A percentile compares a stretch with the other conserved stretches of the same genome.
phyloP scores from a whole-genome alignment of 495 filamentous ascomycete genomes.

The Xylaria nigripes region DNA sequence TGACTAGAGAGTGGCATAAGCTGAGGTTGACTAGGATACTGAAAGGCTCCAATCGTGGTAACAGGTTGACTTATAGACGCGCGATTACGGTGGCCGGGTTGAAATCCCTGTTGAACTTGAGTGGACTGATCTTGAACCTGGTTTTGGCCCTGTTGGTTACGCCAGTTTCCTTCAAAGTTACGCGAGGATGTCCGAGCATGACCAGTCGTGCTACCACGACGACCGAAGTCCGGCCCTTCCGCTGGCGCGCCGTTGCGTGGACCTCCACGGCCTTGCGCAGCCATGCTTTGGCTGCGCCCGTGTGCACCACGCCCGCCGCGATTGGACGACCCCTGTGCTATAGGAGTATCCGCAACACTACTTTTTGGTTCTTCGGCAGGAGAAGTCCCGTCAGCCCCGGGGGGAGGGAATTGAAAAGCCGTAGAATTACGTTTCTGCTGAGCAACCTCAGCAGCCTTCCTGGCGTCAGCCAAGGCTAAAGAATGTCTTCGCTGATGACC shows the following conservation, averaged over 20 bases:
- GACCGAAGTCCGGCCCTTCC: constrained; percentile 55
- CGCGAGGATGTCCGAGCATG: constrained; percentile 76
- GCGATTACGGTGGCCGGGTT: constrained; percentile 83
- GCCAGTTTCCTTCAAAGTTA: constrained; percentile 98
- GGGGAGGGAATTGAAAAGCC: constrained; percentile 88
- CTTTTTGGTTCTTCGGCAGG: constrained; percentile 42
- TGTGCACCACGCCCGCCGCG: constrained; percentile 45
- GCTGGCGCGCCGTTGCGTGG: constrained; percentile 35
- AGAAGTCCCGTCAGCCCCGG: constrained; percentile 50
- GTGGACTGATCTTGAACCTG: constrained; percentile 46
- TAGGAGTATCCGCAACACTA: constrained; percentile 37
- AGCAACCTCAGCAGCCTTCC: constrained; percentile 92
- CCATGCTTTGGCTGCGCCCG: constrained; percentile 57
- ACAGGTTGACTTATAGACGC: constrained; percentile 82
- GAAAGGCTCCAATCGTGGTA: constrained; percentile 76
- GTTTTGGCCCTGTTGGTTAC: constrained; percentile 65
- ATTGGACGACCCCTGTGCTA: constrained; percentile 40
- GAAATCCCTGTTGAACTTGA: constrained; percentile 71
- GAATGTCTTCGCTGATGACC: constrained; percentile 95
- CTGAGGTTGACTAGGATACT: constrained; percentile 87
- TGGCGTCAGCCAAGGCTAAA: constrained; percentile 87
- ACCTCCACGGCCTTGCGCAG: constrained; percentile 45
- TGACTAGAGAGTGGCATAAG: constrained; percentile 79
- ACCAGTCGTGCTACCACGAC: constrained; percentile 52
- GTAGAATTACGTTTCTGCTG: constrained; percentile 94